Evolutionary conservation across 1,139 yeast genomes (phyloP).

Genomic region (Magnusiomyces ingens): DNA sequence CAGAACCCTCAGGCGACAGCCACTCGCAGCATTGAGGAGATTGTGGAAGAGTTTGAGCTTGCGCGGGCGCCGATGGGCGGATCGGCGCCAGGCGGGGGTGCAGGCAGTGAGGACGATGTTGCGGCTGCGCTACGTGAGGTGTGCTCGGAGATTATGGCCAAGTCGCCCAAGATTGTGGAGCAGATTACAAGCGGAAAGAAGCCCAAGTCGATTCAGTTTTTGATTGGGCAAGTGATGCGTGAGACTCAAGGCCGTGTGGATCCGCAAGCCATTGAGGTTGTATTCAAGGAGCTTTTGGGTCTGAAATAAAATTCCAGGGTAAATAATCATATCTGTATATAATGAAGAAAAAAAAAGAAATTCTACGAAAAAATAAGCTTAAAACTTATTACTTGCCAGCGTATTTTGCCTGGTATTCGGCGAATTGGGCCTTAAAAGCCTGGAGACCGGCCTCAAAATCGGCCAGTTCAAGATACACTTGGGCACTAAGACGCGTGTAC

Average conservation of each 20-base stretch:
- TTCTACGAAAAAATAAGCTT: too few species aligned
- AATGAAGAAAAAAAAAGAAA: too few species aligned
- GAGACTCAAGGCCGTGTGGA: constrained; percentile 51
- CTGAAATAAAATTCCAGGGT: too few species aligned
- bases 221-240: constrained; percentile 84
- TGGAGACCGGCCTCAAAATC: constrained; percentile 47
- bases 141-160: constrained; percentile 46
- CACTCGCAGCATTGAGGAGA: constrained; percentile 32
- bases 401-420: not conserved
- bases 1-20: constrained; percentile 37
- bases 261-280: constrained; percentile 21
- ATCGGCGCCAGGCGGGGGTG: constrained; percentile 27
- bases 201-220: constrained; percentile 56
- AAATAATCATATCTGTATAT: too few species aligned
- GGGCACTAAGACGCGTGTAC: constrained; percentile 52
- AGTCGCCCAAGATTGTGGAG: constrained; percentile 51
- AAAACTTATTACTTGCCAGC: not conserved
- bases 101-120: constrained; percentile 25
- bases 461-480: constrained; percentile 48
- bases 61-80: constrained; percentile 17
- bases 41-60: constrained; percentile 55
- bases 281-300: not conserved
- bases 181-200: constrained; percentile 54
- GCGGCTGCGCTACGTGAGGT: constrained; percentile 44
- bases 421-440: constrained; percentile 19